phyloP scores from a whole-genome alignment of 2,329 filamentous ascomycete species.

The Colletotrichum salicis region DNA sequence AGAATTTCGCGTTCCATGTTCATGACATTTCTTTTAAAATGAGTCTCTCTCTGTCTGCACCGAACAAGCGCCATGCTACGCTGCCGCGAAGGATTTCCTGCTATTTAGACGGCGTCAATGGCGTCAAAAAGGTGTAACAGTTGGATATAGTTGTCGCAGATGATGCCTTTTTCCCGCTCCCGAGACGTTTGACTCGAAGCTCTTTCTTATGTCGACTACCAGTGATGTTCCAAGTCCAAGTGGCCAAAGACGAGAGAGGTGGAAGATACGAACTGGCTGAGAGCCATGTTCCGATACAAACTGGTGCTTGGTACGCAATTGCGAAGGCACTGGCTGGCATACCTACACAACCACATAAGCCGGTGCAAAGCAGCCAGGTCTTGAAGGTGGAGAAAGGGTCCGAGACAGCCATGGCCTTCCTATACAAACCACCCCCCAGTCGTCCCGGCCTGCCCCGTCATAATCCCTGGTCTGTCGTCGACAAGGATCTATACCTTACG shows the following conservation, averaged over 20 bases:
- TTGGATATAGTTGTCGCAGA: slow-evolving; percentile 19
- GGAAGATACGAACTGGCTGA: slow-evolving; percentile 19
- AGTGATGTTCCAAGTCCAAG: slow-evolving; percentile 21
- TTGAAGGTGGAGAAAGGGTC: slow-evolving; percentile 34
- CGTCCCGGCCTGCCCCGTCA: slow-evolving; percentile 29
- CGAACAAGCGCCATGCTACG: not conserved
- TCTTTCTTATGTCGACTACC: slow-evolving; percentile 29
- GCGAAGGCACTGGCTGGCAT: not conserved
- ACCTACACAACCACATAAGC: not conserved
- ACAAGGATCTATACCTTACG: slow-evolving; percentile 25
- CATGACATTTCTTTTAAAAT: slow-evolving; percentile 29
- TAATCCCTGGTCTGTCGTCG: slow-evolving; percentile 18
- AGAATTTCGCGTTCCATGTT: slow-evolving; percentile 26
- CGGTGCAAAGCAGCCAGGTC: not conserved
- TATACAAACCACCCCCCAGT: slow-evolving; percentile 12
- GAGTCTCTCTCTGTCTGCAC: slow-evolving; percentile 23
- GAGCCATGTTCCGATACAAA: slow-evolving; percentile 5
- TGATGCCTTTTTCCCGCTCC: slow-evolving; percentile 21
- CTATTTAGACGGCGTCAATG: slow-evolving; percentile 27
- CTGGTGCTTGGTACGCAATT: slow-evolving; percentile 11
- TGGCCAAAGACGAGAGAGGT: slow-evolving; percentile 15
- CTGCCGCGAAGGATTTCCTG: slow-evolving; percentile 11
- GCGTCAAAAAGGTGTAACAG: slow-evolving; percentile 27
- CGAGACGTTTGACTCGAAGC: slow-evolving; percentile 30
- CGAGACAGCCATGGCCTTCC: slow-evolving; percentile 22